Base-by-base conservation (phyloP, 1,284 basidiomycete genomes). In the Sanghuangporus weigelae region DNA sequence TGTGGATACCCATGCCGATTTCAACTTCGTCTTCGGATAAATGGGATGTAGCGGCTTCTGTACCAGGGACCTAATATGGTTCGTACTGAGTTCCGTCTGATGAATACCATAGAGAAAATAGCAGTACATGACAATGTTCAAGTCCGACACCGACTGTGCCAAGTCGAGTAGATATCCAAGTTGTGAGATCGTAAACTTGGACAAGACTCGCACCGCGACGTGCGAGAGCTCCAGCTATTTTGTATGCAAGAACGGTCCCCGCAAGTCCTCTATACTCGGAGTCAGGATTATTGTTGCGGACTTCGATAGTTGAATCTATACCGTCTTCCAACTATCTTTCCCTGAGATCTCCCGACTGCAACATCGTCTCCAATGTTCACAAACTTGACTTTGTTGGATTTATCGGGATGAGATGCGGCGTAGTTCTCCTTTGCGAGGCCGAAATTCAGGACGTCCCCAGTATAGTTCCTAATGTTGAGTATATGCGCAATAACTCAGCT, bases 361-460 rank as follows among this genome's bases (percentile, higher is more conserved):
- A 96, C 93, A 73, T 98, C 95, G 73, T 98, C 95, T 7, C 90
- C 93, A 11, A 97, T 94, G 64, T 95, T 83, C 48, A 96, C 78
- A 66, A 97, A 92, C 69, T 85, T 88, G 69, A 95, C 84, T 38
- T 81, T 79, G 57, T 87, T 79, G 0, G 84, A 80, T 69, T 86
- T 88, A 23, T 84, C 81, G 0, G 90, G 86, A 66, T 92, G 84
- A 40, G 81, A 76, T 0, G 91, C 87, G 2, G 88, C 83, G 70
- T 89, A 89, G 66, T 93, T 89, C 73, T 98, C 95, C 67, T 89
- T 93, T 3, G 94, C 94, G 7, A 98, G 82, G 50, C 95, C 95
- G 71, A 98, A 97, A 73, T 96, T 94, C 57, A 98, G 83, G 14
- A 96, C 86, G 71, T 97, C 94, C 35, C 93, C 93, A 0, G 93